Evolutionary conservation across 139 green algal species (phyloP).

Genomic region (Microglena sp.): DNA sequence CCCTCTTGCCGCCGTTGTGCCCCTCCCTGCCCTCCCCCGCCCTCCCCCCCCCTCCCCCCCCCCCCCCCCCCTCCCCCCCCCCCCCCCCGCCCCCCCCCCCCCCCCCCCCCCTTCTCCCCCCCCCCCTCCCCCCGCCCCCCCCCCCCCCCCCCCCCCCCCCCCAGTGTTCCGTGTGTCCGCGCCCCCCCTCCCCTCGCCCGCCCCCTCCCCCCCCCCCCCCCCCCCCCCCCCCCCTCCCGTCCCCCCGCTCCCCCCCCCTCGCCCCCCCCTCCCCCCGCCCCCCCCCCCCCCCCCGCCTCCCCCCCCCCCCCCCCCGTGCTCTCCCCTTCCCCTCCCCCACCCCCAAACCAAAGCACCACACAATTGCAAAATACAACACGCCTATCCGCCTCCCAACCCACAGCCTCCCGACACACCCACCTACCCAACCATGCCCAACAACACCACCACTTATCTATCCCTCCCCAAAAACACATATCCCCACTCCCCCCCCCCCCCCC

Average conservation of each 20-base stretch:
- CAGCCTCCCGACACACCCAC: not conserved
- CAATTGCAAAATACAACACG: too few relatives aligned
- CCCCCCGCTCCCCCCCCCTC: not conserved
- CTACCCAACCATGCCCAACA: not conserved
- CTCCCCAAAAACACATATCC: too few relatives aligned
- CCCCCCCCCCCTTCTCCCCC: not conserved
- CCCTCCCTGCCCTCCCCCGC: not conserved
- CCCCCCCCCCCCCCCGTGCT: too few relatives aligned
- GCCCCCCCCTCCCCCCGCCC: not conserved
- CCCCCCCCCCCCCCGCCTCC: not conserved
- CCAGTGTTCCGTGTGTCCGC: not conserved
- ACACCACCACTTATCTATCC: too few relatives aligned
- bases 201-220: not conserved
- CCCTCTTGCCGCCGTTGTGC: not conserved
- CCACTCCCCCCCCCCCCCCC: not conserved
- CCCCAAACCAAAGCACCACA: not conserved
- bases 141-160: too few relatives aligned
- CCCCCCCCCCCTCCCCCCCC: not conserved
- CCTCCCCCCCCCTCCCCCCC: constrained; percentile 9
- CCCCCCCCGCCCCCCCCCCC: too few relatives aligned
- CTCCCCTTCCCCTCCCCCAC: not conserved
- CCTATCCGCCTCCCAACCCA: too few relatives aligned
- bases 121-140: not conserved
- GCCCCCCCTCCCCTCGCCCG: too few relatives aligned
- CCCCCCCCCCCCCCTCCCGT: not conserved